A percentile compares a stretch with the other conserved stretches of the same genome.
Evolutionary conservation across 768 basidiomycete species (phyloP).

Genomic region (Termitomyces sp.): DNA sequence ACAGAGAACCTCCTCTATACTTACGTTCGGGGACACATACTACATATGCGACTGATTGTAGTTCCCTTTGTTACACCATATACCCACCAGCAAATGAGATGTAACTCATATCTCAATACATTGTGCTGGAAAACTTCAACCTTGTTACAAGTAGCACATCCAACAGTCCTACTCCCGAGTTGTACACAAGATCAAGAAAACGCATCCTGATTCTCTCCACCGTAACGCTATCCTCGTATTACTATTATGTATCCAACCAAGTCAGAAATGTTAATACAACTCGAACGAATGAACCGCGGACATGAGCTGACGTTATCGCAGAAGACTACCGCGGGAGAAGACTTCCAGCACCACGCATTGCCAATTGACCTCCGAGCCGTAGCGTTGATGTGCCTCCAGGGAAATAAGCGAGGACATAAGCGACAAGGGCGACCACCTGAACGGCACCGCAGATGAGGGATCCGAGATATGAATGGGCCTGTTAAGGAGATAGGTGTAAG

Average conservation of each 20-base stretch:
- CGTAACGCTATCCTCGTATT: not conserved
- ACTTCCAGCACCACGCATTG: slow-evolving; percentile 79
- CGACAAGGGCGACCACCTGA: slow-evolving; percentile 81
- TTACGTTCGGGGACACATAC: too few relatives aligned
- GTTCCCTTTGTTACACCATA: too few relatives aligned
- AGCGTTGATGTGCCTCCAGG: slow-evolving; percentile 85
- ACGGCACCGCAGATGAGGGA: slow-evolving; percentile 80
- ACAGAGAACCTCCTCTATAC: too few relatives aligned
- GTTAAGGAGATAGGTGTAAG: not conserved
- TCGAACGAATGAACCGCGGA: not conserved
- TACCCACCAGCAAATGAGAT: too few relatives aligned
- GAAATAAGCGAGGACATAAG: slow-evolving; percentile 94
- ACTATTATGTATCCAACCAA: not conserved
- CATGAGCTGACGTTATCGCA: not conserved
- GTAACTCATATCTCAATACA: too few relatives aligned
- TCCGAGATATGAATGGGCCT: slow-evolving; percentile 84
- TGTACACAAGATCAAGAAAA: not conserved
- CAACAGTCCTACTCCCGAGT: not conserved
- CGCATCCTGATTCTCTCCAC: not conserved
- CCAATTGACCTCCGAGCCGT: slow-evolving; percentile 74
- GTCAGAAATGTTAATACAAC: not conserved
- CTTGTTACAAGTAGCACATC: too few relatives aligned
- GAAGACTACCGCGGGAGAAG: slow-evolving; percentile 65
- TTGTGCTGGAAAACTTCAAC: too few relatives aligned
- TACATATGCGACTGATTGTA: too few relatives aligned